Conservation (phyloP, 2,329 filamentous ascomycete genomes). For the Talaromyces sp. region DNA sequence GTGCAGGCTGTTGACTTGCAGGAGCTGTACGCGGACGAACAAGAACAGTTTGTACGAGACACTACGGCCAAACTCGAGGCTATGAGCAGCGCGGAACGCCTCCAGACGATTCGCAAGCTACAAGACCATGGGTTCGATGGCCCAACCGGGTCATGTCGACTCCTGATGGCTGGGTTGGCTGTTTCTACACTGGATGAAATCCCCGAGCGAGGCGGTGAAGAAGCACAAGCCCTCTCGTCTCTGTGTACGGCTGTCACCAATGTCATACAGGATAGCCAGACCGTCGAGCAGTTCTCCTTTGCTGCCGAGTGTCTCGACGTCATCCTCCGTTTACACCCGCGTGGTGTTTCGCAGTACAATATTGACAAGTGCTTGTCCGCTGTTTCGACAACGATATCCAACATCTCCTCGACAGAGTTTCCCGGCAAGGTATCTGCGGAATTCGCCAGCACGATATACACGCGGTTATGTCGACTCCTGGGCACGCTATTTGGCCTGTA, state of each 20-base stretch:
- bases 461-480: conserved; percentile 51
- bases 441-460: conserved; percentile 43
- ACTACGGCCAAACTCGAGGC: conserved; percentile 30
- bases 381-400: conserved; percentile 23
- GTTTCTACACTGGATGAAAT: conserved; percentile 27
- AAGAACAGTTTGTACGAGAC: conserved; percentile 32
- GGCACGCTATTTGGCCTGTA: conserved; percentile 53
- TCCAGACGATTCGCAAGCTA: conserved; percentile 27
- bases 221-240: conserved; percentile 31
- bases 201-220: conserved; percentile 34
- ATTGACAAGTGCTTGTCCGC: conserved; percentile 39
- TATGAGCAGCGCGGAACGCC: conserved; percentile 27
- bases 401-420: not conserved
- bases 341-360: conserved; percentile 41
- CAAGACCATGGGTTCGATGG: conserved; percentile 26
- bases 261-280: conserved; percentile 23
- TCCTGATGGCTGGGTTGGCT: conserved; percentile 34
- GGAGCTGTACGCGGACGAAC: conserved; percentile 34
- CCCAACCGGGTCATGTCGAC: conserved; percentile 25
- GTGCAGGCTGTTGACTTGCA: conserved; percentile 31
- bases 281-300: conserved; percentile 37
- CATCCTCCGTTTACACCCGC: conserved; percentile 37
- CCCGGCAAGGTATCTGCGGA: conserved; percentile 28
- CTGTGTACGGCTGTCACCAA: conserved; percentile 32
- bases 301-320: conserved; percentile 36